Conservation (phyloP, 2,329 filamentous ascomycete genomes). For the Aureobasidium namibiae region DNA sequence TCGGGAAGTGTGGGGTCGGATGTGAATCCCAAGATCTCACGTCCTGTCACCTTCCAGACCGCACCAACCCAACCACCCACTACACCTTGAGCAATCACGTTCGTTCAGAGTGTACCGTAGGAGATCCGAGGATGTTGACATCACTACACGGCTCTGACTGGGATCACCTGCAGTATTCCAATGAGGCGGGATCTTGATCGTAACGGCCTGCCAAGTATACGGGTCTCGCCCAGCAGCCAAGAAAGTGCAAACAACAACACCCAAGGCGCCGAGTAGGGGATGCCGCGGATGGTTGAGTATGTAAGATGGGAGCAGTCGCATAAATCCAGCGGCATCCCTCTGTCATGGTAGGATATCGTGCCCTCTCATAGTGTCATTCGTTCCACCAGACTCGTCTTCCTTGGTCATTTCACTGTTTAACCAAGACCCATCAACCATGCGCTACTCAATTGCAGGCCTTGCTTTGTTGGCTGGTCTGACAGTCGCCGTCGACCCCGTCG, state of each 20-base stretch:
- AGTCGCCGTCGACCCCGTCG: slow-evolving; percentile 46
- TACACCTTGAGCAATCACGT: background rate
- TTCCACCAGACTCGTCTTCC: background rate
- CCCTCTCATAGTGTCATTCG: background rate
- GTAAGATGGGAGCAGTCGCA: background rate
- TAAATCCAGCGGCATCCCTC: slow-evolving; percentile 3
- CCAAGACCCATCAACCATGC: background rate
- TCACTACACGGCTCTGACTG: background rate
- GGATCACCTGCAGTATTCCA: background rate
- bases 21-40: background rate
- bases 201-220: slow-evolving; percentile 4
- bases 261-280: slow-evolving; percentile 1
- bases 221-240: slow-evolving; percentile 3
- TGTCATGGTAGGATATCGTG: background rate
- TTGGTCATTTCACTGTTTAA: background rate
- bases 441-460: slow-evolving; percentile 1
- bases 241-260: slow-evolving; percentile 2
- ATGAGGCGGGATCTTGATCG: background rate
- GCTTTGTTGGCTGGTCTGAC: slow-evolving; percentile 28
- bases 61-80: background rate
- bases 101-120: background rate
- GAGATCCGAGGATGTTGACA: background rate
- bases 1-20: background rate
- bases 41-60: background rate
- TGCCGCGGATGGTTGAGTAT: background rate